Evolutionary conservation across 2,329 filamentous ascomycete species (phyloP).

Genomic region (Simplicillium aogashimaense): DNA sequence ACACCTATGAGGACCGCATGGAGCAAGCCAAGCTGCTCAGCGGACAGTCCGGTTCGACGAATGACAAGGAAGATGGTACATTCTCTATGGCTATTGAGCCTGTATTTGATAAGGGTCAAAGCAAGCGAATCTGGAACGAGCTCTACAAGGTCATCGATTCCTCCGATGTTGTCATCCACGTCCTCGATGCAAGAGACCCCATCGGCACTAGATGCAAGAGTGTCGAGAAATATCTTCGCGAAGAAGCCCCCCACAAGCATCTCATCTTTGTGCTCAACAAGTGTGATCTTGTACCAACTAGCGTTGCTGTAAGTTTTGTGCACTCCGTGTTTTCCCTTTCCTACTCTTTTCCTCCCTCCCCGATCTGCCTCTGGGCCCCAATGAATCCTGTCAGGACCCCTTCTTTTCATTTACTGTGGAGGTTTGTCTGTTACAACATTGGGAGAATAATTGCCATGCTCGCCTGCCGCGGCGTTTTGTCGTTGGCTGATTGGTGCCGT

Average conservation of each 20-base stretch:
- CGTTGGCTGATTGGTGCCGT: slow-evolving; percentile 69
- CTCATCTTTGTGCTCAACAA: slow-evolving; percentile 42
- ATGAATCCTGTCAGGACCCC: slow-evolving; percentile 78
- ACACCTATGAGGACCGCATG: slow-evolving; percentile 68
- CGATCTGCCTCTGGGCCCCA: slow-evolving; percentile 37
- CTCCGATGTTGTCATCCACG: slow-evolving; percentile 91
- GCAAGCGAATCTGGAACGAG: slow-evolving; percentile 95
- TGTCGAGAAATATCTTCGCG: slow-evolving; percentile 77
- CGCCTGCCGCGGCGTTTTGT: slow-evolving; percentile 23
- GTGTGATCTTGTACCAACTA: slow-evolving; percentile 78
- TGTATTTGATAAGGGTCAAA: slow-evolving; percentile 90
- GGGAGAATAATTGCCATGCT: slow-evolving; percentile 69
- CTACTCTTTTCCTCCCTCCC: slow-evolving; percentile 7
- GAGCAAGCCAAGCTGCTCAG: slow-evolving; percentile 71
- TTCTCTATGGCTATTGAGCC: slow-evolving; percentile 64
- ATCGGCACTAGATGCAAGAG: slow-evolving; percentile 76
- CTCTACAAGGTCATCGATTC: slow-evolving; percentile 92
- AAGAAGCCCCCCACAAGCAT: slow-evolving; percentile 95
- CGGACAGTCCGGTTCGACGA: slow-evolving; percentile 51
- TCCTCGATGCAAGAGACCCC: slow-evolving; percentile 82
- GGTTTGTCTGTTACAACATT: slow-evolving; percentile 96
- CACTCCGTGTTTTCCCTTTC: no score
- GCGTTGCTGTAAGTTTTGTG: slow-evolving; percentile 80
- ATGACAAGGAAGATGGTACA: slow-evolving; percentile 35
- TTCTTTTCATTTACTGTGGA: slow-evolving; percentile 60